Evolutionary conservation across 495 filamentous ascomycete species (phyloP), one percentile per base, ranked within the genome.

Genomic region (Venustampulla echinocandica): DNA sequence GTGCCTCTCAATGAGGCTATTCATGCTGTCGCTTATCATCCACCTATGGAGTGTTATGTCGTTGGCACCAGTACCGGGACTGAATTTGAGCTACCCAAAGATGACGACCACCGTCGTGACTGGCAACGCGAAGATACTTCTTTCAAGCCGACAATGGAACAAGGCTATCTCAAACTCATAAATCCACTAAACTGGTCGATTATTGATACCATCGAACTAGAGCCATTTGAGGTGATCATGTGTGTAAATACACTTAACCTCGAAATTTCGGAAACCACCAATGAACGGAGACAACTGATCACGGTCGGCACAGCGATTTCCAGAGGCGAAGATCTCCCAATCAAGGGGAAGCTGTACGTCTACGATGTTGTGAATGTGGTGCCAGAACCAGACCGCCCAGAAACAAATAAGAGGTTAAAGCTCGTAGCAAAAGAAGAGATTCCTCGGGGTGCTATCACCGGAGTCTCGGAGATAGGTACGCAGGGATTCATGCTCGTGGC

Each of bases 361-460:
- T 95, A 90, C 60, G 88, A 95, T 47, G 72, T 97, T 37, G 88
- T 95, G 42, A 74, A 79, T 19, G 92, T 96, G 36, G 90, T 94
- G 0, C 90, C 92, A 0, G 81, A 96, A 40, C 90, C 90, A 0
- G 87, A 79, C 4, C 73, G 74, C 2, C 87, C 89, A 1, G 90
- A 95, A 58, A 94, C 85, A 3, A 81, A 84, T 58, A 80, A 77
- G 49, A 88, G 80, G 57, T 64, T 97, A 21, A 93, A 95, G 62
- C 76, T 95, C 7, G 69, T 95, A 14, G 83, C 85, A 5, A 84
- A 85, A 49, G 92, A 97, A 56, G 85, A 90, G 18, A 87, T 95
- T 21, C 67, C 72, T 32, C 86, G 90, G 47, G 92, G 92, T 1
- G 89, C 90, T n/a, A 84, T 99, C 10, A 95, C 88, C 3, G 84